These are phyloP conservation scores for Tuber brumale DNA, from an alignment of 495 filamentous ascomycete species.

Conservation along the genomic window DNA sequence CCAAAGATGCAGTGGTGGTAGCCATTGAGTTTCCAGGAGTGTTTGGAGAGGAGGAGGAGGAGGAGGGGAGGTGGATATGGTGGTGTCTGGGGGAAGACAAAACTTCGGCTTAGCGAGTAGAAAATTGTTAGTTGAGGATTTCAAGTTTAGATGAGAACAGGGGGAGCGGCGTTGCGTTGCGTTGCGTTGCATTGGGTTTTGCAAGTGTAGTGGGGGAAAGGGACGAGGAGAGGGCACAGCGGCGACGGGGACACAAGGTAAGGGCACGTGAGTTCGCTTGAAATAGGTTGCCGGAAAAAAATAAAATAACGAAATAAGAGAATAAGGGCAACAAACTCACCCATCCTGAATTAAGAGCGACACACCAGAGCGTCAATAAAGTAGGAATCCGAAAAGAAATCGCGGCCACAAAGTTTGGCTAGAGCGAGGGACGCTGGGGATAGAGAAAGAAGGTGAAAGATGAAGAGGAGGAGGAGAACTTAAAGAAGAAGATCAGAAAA, in stretches of 20 bases:
- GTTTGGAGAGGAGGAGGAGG: conserved; percentile 8
- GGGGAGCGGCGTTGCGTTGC: too few species aligned
- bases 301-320: neutral
- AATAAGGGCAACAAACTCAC: neutral
- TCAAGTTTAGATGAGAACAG: conserved; percentile 4
- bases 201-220: neutral
- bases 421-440: too few species aligned
- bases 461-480: neutral
- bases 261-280: neutral
- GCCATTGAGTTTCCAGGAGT: conserved; percentile 17
- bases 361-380: neutral
- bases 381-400: neutral
- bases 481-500: neutral
- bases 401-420: neutral
- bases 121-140: conserved; percentile 6
- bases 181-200: neutral
- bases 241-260: neutral
- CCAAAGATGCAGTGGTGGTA: conserved; percentile 6
- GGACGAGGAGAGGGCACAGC: neutral
- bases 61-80: conserved; percentile 17
- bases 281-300: neutral
- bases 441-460: neutral
- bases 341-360: neutral
- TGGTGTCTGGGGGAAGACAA: conserved; percentile 9
- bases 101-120: conserved; percentile 17